phyloP scores from a whole-genome alignment of 2,329 filamentous ascomycete species.

The Trichocomaceae sp. region DNA sequence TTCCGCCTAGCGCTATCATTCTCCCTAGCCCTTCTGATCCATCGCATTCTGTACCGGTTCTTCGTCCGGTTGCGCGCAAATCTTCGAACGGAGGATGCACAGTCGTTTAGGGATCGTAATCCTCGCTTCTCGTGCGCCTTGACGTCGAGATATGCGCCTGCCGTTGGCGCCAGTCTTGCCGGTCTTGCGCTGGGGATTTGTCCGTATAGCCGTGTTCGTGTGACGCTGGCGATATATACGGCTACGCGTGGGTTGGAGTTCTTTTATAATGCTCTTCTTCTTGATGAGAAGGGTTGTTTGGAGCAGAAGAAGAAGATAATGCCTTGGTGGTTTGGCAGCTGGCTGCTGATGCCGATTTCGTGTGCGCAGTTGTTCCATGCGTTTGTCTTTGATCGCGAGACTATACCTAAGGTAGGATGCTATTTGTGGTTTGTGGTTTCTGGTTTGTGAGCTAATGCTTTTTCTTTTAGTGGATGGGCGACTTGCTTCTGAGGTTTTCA shows the following conservation, averaged over 20 bases:
- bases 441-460: not conserved
- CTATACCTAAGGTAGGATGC: slow-evolving; percentile 54
- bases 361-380: slow-evolving; percentile 72
- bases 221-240: slow-evolving; percentile 75
- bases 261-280: slow-evolving; percentile 72
- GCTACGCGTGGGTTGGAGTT: slow-evolving; percentile 80
- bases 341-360: slow-evolving; percentile 70
- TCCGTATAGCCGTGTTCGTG: slow-evolving; percentile 62
- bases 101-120: slow-evolving; percentile 75
- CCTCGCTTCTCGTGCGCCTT: slow-evolving; percentile 66
- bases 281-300: slow-evolving; percentile 65
- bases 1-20: slow-evolving; percentile 75
- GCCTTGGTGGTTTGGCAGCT: slow-evolving; percentile 83
- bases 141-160: slow-evolving; percentile 77
- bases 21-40: slow-evolving; percentile 77
- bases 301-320: too few relatives aligned
- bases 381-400: slow-evolving; percentile 69
- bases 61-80: slow-evolving; percentile 71
- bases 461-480: slow-evolving; percentile 51
- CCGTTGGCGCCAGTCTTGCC: slow-evolving; percentile 81
- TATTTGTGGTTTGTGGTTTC: not conserved
- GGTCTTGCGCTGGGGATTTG: slow-evolving; percentile 76
- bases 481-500: slow-evolving; percentile 64
- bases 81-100: slow-evolving; percentile 70
- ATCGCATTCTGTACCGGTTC: slow-evolving; percentile 85